phyloP scores from a whole-genome alignment of 441 rosid genomes.

The Populus trichocarpa region DNA sequence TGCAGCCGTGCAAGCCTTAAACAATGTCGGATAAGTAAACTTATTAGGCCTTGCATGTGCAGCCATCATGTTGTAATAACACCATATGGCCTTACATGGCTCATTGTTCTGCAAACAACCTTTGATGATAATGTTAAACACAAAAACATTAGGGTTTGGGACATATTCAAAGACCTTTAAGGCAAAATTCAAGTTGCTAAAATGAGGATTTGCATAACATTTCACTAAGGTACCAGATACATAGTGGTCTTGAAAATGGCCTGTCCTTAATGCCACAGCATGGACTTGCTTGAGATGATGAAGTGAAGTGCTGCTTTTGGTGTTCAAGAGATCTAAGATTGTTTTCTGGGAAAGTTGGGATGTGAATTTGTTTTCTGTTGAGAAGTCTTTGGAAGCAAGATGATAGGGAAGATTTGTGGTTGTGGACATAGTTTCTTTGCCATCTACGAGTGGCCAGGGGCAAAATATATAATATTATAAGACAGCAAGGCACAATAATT shows the following conservation, averaged over 20 bases:
- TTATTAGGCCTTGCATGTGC: slow-evolving; percentile 37
- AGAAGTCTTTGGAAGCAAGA: slow-evolving; percentile 11
- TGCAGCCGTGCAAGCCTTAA: slow-evolving; percentile 36
- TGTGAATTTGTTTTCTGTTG: too few species aligned
- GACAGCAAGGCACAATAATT: background rate
- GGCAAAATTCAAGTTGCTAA: too few species aligned
- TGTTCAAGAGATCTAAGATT: too few species aligned
- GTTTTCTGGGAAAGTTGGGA: too few species aligned
- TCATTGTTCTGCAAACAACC: slow-evolving; percentile 32
- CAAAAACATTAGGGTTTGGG: too few species aligned
- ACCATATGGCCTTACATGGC: slow-evolving; percentile 23
- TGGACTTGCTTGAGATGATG: too few species aligned
- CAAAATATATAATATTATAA: background rate
- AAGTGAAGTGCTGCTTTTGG: too few species aligned
- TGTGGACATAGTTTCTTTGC: background rate
- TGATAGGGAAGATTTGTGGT: slow-evolving; percentile 30
- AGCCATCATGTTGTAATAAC: slow-evolving; percentile 30
- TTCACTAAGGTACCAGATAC: too few species aligned
- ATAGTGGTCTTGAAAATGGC: too few species aligned
- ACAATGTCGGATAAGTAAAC: slow-evolving; percentile 39
- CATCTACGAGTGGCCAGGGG: background rate
- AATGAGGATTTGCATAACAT: too few species aligned
- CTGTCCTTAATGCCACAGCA: too few species aligned
- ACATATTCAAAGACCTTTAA: too few species aligned
- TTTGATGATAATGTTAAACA: slow-evolving; percentile 6